Evolutionary conservation across 1,284 basidiomycete species (phyloP).

Genomic region (Vanrija humicola): DNA sequence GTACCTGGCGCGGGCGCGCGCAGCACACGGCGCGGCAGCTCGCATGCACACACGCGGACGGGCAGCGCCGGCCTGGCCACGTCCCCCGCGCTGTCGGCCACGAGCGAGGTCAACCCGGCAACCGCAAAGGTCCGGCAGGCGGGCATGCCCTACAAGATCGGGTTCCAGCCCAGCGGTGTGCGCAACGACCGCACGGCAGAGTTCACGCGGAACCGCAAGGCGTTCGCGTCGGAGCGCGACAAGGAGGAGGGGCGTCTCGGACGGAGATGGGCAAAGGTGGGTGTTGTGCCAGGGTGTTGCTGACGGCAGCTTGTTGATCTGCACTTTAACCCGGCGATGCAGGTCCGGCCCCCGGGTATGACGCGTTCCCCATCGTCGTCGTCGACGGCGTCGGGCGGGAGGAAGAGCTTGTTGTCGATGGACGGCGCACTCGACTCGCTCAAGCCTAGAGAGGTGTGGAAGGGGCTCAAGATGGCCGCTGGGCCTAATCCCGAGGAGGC

Average conservation of each 20-base stretch:
- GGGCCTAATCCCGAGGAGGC: conserved; percentile 54
- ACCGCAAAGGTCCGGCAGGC: neutral
- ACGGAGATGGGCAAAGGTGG: conserved; percentile 70
- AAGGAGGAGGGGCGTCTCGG: conserved; percentile 75
- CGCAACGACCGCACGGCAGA: conserved; percentile 69
- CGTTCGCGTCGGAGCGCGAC: conserved; percentile 59
- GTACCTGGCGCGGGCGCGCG: neutral
- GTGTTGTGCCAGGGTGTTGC: conserved; percentile 6
- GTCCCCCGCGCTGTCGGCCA: neutral
- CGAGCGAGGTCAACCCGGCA: neutral
- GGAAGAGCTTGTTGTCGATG: neutral
- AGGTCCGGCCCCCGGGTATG: conserved; percentile 5
- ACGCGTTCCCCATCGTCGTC: conserved; percentile 7
- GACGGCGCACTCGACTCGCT: conserved; percentile 34
- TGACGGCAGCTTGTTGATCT: conserved; percentile 60
- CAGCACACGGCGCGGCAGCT: neutral
- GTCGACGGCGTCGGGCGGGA: conserved; percentile 1
- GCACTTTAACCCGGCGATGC: conserved; percentile 62
- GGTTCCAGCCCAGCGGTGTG: conserved; percentile 76
- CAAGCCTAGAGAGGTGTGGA: conserved; percentile 46
- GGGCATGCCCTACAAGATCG: conserved; percentile 63
- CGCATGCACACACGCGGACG: neutral
- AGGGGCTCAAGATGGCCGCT: conserved; percentile 57
- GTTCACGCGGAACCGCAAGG: conserved; percentile 61
- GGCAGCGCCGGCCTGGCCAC: neutral